Conservation (phyloP, 2,329 filamentous ascomycete species). For the Ophiostoma novo-ulmi region DNA sequence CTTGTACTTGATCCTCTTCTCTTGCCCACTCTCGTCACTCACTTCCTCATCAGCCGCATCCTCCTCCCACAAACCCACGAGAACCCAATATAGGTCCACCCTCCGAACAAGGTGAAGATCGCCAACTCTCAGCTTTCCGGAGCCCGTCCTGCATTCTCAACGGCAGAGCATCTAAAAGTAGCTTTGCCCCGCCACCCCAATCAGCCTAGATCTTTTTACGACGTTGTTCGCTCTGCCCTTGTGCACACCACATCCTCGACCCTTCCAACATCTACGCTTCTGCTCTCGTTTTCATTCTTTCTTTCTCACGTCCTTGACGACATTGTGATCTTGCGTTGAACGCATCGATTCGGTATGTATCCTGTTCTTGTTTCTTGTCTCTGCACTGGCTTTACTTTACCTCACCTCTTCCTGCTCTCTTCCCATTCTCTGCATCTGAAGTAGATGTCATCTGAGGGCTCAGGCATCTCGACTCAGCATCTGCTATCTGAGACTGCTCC, state of each 20-base stretch:
- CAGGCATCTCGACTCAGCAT: not conserved
- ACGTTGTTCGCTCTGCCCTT: not conserved
- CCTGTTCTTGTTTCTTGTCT: not conserved
- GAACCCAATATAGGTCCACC: constrained; percentile 16
- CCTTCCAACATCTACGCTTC: not conserved
- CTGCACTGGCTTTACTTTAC: not conserved
- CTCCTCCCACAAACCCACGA: constrained; percentile 15
- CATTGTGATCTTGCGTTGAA: constrained; percentile 5
- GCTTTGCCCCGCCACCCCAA: not conserved
- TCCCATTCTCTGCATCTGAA: not conserved
- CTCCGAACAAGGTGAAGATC: constrained; percentile 25
- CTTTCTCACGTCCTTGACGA: not conserved
- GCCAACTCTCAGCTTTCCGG: constrained; percentile 19
- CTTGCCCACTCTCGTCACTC: constrained; percentile 8
- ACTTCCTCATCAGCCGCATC: not conserved
- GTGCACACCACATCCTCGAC: not conserved
- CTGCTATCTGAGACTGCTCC: not conserved
- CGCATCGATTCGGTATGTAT: constrained; percentile 2
- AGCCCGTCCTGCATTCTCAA: not conserved
- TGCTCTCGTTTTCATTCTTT: not conserved
- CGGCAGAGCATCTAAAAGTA: not conserved
- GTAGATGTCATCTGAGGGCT: not conserved
- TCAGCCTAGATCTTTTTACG: not conserved
- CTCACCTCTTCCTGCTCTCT: not conserved
- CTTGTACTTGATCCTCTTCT: constrained; percentile 7